Conservation (phyloP, 306 rosid genomes). For the Hippophae rhamnoides region DNA sequence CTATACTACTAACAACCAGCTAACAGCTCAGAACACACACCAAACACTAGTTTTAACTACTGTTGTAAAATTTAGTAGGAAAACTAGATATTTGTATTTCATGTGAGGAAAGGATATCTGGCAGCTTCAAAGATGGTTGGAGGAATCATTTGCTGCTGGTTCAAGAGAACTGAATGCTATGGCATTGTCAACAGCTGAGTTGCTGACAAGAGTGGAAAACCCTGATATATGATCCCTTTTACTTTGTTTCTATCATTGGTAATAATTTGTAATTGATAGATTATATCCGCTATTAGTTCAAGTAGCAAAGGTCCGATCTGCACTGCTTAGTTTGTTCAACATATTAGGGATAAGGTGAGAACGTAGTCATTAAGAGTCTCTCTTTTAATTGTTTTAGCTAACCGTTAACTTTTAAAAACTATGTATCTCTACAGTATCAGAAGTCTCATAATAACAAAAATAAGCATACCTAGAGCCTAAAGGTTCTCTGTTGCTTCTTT, state of each 20-base stretch:
- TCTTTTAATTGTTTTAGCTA: too few relatives aligned
- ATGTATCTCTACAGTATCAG: too few relatives aligned
- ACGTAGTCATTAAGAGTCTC: too few relatives aligned
- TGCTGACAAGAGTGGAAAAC: constrained; percentile 66
- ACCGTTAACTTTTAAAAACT: too few relatives aligned
- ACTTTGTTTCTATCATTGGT: constrained; percentile 16
- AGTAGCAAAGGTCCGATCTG: neutral
- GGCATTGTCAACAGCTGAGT: constrained; percentile 59
- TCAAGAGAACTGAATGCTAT: constrained; percentile 94
- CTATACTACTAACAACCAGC: too few relatives aligned
- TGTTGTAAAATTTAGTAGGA: neutral
- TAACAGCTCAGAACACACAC: too few relatives aligned
- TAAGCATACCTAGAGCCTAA: too few relatives aligned
- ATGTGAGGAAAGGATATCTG: constrained; percentile 23
- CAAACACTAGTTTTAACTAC: neutral
- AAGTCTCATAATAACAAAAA: too few relatives aligned
- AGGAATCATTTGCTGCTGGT: constrained; percentile 68
- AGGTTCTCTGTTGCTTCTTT: too few relatives aligned
- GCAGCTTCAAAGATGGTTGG: constrained; percentile 88
- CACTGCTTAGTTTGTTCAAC: neutral
- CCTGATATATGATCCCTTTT: constrained; percentile 38
- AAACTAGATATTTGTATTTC: neutral
- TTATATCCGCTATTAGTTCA: constrained; percentile 2
- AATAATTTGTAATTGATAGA: constrained; percentile 2
- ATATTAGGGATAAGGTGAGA: too few relatives aligned